Base-by-base conservation (phyloP, 2,329 filamentous ascomycete species). In the Chaetothyriales sp. region DNA sequence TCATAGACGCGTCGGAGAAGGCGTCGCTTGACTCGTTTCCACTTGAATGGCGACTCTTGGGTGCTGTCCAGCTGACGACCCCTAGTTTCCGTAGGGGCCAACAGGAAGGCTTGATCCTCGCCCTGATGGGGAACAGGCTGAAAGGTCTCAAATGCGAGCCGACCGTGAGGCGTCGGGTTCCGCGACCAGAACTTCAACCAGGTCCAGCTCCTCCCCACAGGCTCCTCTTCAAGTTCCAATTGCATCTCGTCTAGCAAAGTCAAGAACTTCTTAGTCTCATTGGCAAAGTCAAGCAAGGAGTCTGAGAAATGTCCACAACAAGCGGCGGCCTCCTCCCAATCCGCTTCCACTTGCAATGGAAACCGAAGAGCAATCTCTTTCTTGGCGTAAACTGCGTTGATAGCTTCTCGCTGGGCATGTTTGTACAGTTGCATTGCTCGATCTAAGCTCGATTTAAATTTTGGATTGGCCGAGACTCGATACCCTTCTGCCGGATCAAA, bases 301-400 rank as follows among this genome's bases (percentile, higher is more conserved):
- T 92, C 95, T 63, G 86, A 90, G 63, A 96, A 98, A 66, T 96
- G 89, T 0, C 92, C 90, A 62, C 92, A 98, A 51, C 89, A 93
- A n/a, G 92, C 90, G 43, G 90, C 89, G 9, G 96, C 89, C 66
- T 98, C 92, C 65, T 98, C 92, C 51, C 95, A 88, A 65, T 96
- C 92, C 2, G 90, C 92, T 62, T 93, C 83, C 7, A 90, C 76
- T 55, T 84, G 83, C 49, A 86, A 75, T 0, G 83, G 81, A 43
- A 80, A 76, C 2, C 80, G 72, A 52, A 79, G 79, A 9, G 78
- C 79, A 42, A 88, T 73, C 59, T 88, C 81, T 53, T 88, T 87
- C 48, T 78, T 84, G 55, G 78, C 80, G 66, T 98, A 96, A 0
- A 98, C 74, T 51, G 84, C 76, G 51, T 81, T 75, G 5, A 98